Base-by-base conservation (phyloP, 352 stramenopile genomes). In the Phytophthora europaea region DNA sequence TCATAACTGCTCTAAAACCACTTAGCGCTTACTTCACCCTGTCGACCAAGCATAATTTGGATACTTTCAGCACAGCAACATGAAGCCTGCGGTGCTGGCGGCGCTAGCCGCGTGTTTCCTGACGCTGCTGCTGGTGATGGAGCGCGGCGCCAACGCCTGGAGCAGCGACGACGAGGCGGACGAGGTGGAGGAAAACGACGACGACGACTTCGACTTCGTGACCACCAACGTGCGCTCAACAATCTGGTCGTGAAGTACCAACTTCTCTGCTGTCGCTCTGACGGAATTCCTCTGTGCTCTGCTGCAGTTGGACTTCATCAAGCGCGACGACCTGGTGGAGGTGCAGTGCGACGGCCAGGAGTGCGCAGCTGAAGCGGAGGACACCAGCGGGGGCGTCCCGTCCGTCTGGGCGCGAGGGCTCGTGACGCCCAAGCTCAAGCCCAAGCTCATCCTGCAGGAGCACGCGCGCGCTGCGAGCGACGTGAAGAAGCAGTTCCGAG, bases 401-500 rank as follows among this genome's bases (percentile, higher is more conserved):
- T 91, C 82, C 3, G 85, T 89, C 9, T 61, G 80, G 26, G 33
- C 60, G 26, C 84, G 87, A 26, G 83, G 80, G 0, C 85, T 93
- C 43, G 81, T 94, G 62, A 86, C 80, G 20, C 65, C 73, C 52
- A 87, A 85, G 36, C 71, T 81, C 8, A 83, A 77, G 48, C 75
- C 76, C n/a, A 69, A 76, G 5, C 74, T 82, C 43, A 85, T 94
- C 54, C 54, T 89, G 63, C 72, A 88, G 51, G 67, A 79, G 45
- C 82, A 86, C 20, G 71, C 65, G 13, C 70, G 74, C 22, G 63
- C 61, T 8, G 67, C 57, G 7, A 79, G 18, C 13, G 60, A 60
- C 18, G 47, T 74, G 18, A 36, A 75, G 5, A 88, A 88, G 48
- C 45, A 66, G 10, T 93, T 93, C 45, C 20, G 36, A 13, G 82